Percentiles rank a stretch among this genome's conserved stretches.
Conservation (phyloP, 1,284 basidiomycete species). For the Inonotus hispidus region DNA sequence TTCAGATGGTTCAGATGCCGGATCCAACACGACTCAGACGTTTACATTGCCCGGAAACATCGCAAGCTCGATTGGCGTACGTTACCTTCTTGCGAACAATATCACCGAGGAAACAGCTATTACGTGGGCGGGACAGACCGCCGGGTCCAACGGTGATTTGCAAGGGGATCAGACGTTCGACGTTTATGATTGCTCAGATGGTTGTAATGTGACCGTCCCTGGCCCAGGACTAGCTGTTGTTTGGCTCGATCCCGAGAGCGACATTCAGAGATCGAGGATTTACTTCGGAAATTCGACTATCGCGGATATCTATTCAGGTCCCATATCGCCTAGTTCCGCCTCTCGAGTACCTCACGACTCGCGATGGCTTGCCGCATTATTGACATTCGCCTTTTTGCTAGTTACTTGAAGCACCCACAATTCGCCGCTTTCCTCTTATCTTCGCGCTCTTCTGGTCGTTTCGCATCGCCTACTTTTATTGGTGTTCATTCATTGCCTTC, state of each 20-base stretch:
- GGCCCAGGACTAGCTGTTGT: slow-evolving; percentile 42
- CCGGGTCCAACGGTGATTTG: slow-evolving; percentile 37
- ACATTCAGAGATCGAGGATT: slow-evolving; percentile 3
- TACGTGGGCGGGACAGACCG: slow-evolving; percentile 46
- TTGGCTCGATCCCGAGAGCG: slow-evolving; percentile 21
- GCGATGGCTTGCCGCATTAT: neutral
- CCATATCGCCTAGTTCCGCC: neutral
- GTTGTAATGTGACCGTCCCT: slow-evolving; percentile 37
- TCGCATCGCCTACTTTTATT: neutral
- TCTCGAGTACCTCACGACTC: neutral
- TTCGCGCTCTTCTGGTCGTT: neutral
- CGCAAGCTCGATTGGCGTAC: slow-evolving; percentile 35
- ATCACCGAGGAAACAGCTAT: slow-evolving; percentile 53
- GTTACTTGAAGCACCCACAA: neutral
- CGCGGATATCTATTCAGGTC: slow-evolving; percentile 3
- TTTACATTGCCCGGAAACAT: slow-evolving; percentile 27
- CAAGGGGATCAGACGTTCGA: slow-evolving; percentile 37
- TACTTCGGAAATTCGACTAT: slow-evolving; percentile 16
- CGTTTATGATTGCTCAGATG: slow-evolving; percentile 30
- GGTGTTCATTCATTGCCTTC: neutral
- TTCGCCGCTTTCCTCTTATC: neutral
- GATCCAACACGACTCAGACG: slow-evolving; percentile 7
- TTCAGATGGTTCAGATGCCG: neutral
- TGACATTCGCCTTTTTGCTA: neutral
- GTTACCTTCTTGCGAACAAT: slow-evolving; percentile 38